phyloP scores from a whole-genome alignment of 345 rosid species.

The Dipteronia sinensis region DNA sequence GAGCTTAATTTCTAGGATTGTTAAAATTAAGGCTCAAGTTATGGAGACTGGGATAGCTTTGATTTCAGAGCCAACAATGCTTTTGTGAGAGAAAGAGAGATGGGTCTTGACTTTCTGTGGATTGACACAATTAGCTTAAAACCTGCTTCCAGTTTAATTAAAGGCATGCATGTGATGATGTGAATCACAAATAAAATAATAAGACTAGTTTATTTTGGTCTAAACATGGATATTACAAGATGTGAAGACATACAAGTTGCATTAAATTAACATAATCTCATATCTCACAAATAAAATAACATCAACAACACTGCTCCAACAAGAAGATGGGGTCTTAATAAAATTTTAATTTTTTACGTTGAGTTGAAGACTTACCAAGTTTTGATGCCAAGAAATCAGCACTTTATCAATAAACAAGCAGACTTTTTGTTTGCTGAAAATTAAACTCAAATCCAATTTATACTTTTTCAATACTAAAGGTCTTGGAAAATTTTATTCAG shows the following conservation, averaged over 20 bases:
- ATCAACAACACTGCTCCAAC: no score
- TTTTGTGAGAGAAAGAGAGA: neutral
- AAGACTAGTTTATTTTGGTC: neutral
- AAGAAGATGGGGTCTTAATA: no score
- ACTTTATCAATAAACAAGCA: no score
- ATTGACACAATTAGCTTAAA: conserved; percentile 9
- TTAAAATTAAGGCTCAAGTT: conserved; percentile 2
- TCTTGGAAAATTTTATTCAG: no score
- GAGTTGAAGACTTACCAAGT: no score
- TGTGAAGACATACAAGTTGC: neutral
- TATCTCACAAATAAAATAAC: neutral
- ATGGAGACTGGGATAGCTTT: conserved; percentile 1
- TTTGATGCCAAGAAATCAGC: no score
- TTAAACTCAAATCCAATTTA: no score
- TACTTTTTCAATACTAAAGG: no score
- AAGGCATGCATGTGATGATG: conserved; percentile 21
- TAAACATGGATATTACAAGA: neutral
- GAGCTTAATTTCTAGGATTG: neutral
- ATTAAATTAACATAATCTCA: neutral
- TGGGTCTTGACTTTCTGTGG: neutral
- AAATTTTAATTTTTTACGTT: no score
- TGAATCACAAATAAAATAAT: neutral
- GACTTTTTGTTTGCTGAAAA: no score
- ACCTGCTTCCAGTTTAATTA: conserved; percentile 31
- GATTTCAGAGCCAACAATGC: conserved; percentile 20